Percentiles rank a stretch among this genome's conserved stretches.
phyloP scores from a whole-genome alignment of 106 monocot species.

The Dendrobium officinale region DNA sequence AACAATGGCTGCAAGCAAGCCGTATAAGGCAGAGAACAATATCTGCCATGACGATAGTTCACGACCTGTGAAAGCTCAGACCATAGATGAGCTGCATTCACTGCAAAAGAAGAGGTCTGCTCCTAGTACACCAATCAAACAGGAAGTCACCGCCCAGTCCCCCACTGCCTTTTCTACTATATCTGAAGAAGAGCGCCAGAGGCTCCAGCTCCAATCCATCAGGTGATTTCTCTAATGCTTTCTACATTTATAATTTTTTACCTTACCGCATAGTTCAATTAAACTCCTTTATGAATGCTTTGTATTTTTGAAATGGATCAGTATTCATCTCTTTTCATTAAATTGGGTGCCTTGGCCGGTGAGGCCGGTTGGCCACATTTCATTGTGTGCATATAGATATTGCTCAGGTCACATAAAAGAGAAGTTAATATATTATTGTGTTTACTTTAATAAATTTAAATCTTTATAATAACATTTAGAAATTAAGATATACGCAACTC shows the following conservation, averaged over 20 bases:
- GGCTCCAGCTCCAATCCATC: constrained; percentile 94
- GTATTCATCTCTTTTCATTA: too few relatives aligned
- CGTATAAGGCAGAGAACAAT: constrained; percentile 36
- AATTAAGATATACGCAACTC: too few relatives aligned
- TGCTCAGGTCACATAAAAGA: too few relatives aligned
- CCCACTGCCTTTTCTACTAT: constrained; percentile 33
- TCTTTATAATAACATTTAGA: too few relatives aligned
- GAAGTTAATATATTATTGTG: too few relatives aligned
- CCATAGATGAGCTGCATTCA: constrained; percentile 94
- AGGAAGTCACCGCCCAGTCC: constrained; percentile 15
- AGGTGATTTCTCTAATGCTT: constrained; percentile 30
- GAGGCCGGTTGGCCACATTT: too few relatives aligned
- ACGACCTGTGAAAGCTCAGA: constrained; percentile 86
- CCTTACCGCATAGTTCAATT: too few relatives aligned
- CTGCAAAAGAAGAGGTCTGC: constrained; percentile 95
- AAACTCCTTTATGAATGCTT: too few relatives aligned
- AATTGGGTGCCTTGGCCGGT: too few relatives aligned
- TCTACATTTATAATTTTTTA: not conserved
- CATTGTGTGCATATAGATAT: too few relatives aligned
- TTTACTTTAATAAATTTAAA: too few relatives aligned
- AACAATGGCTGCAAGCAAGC: not conserved
- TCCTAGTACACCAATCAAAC: constrained; percentile 85
- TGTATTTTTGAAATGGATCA: too few relatives aligned
- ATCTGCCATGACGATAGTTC: constrained; percentile 97
- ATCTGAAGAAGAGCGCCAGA: constrained; percentile 78